These are phyloP conservation scores for Pelargonium citronellum DNA, from an alignment of 441 rosid genomes.

Conservation along the genomic window DNA sequence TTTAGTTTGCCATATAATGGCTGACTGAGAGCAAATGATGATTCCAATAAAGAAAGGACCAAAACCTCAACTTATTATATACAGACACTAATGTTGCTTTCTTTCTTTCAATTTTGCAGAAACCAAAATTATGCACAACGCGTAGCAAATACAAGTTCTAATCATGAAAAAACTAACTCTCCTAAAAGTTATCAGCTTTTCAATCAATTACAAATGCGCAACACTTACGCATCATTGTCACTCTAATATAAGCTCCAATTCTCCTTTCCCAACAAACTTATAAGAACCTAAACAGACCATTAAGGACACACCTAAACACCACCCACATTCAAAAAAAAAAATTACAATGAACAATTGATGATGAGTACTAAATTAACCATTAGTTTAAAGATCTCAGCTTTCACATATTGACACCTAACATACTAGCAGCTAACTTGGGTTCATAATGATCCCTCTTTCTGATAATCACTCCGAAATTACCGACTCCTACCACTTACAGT, in stretches of 20 bases:
- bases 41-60: too few relatives aligned
- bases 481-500: not conserved
- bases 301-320: too few relatives aligned
- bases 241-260: not conserved
- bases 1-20: too few relatives aligned
- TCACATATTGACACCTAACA: not conserved
- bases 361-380: not conserved
- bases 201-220: not conserved
- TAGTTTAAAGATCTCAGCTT: not conserved
- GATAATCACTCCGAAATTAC: not conserved
- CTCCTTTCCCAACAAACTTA: not conserved
- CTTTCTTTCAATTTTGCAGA: too few relatives aligned
- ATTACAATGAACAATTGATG: too few relatives aligned
- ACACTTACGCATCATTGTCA: not conserved
- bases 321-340: too few relatives aligned
- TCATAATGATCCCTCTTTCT: not conserved
- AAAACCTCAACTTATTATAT: too few relatives aligned
- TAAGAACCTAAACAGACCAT: not conserved
- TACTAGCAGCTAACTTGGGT: too few relatives aligned
- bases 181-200: not conserved
- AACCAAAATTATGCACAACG: too few relatives aligned
- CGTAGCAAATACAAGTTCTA: not conserved
- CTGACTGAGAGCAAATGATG: too few relatives aligned
- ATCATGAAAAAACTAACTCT: not conserved
- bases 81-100: too few relatives aligned